Evolutionary conservation across 148 eudicot species (phyloP).

Genomic region (Fagopyrum esculentum): DNA sequence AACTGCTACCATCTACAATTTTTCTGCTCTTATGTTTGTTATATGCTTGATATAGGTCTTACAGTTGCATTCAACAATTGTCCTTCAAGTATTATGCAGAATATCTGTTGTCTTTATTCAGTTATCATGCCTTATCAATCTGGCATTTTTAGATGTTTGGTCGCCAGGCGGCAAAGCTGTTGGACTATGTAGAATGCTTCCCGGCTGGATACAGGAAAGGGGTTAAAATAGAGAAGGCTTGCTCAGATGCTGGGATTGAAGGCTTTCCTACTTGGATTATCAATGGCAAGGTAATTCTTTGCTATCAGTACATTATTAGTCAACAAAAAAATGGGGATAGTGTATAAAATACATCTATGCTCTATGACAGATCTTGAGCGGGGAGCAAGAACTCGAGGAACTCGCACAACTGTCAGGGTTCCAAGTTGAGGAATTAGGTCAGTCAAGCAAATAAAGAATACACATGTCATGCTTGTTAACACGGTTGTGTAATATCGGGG

Average conservation of each 20-base stretch:
- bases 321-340: background rate
- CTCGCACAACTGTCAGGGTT: conserved; percentile 61
- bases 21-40: background rate
- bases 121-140: background rate
- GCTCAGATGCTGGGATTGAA: conserved; percentile 51
- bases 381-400: conserved; percentile 53
- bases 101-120: background rate
- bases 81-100: background rate
- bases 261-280: conserved; percentile 94
- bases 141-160: conserved; percentile 63
- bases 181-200: conserved; percentile 93
- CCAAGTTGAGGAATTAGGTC: conserved; percentile 25
- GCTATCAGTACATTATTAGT: background rate
- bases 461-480: background rate
- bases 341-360: background rate
- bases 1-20: background rate
- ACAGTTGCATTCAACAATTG: background rate
- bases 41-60: background rate
- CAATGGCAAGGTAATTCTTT: conserved; percentile 61
- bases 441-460: conserved; percentile 3
- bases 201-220: conserved; percentile 76
- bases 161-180: conserved; percentile 64
- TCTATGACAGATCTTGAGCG: conserved; percentile 54
- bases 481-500: background rate
- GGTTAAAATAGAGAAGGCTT: conserved; percentile 47